Evolutionary conservation across 2,329 filamentous ascomycete species (phyloP).

Genomic region (Aspergillus sp.): DNA sequence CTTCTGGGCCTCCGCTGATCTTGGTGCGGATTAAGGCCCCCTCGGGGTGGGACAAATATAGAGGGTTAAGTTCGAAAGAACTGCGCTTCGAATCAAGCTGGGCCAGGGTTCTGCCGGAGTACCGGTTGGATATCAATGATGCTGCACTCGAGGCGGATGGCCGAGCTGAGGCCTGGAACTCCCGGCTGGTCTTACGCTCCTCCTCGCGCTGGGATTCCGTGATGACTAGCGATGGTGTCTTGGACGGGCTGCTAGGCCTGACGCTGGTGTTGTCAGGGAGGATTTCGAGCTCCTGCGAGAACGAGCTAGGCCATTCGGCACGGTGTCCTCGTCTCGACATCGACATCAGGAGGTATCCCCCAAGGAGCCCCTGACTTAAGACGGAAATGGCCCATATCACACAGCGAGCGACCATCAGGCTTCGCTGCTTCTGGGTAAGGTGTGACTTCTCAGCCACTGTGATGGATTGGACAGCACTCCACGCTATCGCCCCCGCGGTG

Average conservation of each 20-base stretch:
- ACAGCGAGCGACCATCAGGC: conserved; percentile 36
- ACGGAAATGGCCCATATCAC: conserved; percentile 35
- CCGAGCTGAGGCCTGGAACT: conserved; percentile 11
- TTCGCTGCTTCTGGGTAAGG: conserved; percentile 1
- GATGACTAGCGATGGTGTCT: conserved; percentile 9
- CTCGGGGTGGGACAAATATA: conserved; percentile 12
- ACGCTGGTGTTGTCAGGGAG: conserved; percentile 13
- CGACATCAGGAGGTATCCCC: conserved; percentile 26
- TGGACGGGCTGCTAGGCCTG: conserved; percentile 7
- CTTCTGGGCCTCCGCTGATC: background rate
- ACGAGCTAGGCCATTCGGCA: conserved; percentile 22
- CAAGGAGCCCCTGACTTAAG: conserved; percentile 31
- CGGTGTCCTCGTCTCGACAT: conserved; percentile 8
- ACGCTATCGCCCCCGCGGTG: conserved; percentile 30
- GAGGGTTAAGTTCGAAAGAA: conserved; percentile 24
- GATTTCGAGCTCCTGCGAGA: conserved; percentile 25
- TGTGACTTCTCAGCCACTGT: conserved; percentile 1
- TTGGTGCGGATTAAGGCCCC: conserved; percentile 6
- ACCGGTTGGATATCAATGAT: conserved; percentile 29
- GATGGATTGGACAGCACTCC: conserved; percentile 17
- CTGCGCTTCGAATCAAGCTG: conserved; percentile 22
- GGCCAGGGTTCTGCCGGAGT: conserved; percentile 31
- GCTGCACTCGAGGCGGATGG: conserved; percentile 26
- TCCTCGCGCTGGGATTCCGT: conserved; percentile 13
- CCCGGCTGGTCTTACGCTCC: conserved; percentile 14